Base-by-base conservation (phyloP, 2,329 filamentous ascomycete species). In the Phaeoacremonium minimum region DNA sequence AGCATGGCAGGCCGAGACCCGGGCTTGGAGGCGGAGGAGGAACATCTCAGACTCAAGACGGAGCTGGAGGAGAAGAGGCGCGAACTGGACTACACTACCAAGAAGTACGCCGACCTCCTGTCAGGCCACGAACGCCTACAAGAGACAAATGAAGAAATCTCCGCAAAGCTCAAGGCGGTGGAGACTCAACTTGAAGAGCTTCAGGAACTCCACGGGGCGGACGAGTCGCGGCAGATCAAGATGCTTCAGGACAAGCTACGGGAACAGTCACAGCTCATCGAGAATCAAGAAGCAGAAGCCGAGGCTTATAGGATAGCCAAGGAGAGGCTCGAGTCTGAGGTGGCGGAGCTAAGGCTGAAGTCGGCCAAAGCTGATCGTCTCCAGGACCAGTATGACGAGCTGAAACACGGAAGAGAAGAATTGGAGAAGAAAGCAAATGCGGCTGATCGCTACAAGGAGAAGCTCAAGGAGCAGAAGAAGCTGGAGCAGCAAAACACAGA, bases 231-330 rank as follows among this genome's bases (percentile, higher is more conserved):
- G 37, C 62, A 71, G 33, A 70, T 78, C 44, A 65, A 66, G 58
- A 59, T 69, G 41, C 62, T 84, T 47, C 67, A 81, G 46, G 61
- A 64, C 30, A 73, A 74, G 46, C 64, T 83, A 16, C 73, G 75
- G 28, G 78, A 87, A 48, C 80, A 85, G 49, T 81, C 87, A 55
- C 73, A 83, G 40, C 67, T 87, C 33, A 89, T 90, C 51, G 78
- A 80, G 28, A 74, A 69, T 16, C 76, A 87, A 47, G 85, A 90
- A 55, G 71, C 73, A 15, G 75, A 85, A 47, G 61, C 83, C 9
- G 75, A 84, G 38, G 66, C 72, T 19, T 58, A 71, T 42, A 61
- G 63, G 14, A 53, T 63, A 13, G 55, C 62, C 55, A 75, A 64
- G 46, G 63, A 65, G 30, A 63, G 58, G 17, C 53, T 75, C 19